Evolutionary conservation across 192 early-diverging fungal species (phyloP).

Genomic region (Helicostylum pulchrum): DNA sequence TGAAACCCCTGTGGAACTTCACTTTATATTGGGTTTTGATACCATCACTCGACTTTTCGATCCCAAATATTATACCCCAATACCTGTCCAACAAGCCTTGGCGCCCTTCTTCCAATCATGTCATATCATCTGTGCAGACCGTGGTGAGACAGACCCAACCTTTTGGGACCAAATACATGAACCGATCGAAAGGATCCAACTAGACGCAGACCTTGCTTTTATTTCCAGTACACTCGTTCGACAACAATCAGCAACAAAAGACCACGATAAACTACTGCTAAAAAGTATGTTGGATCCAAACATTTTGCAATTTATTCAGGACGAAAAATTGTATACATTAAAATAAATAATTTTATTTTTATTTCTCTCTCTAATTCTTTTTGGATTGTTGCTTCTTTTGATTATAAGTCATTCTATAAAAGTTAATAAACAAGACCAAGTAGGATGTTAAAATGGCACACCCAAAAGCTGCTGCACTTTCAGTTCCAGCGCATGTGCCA

Average conservation of each 20-base stretch:
- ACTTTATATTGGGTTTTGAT: slow-evolving; percentile 81
- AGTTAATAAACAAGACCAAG: slow-evolving; percentile 85
- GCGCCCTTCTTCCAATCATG: slow-evolving; percentile 54
- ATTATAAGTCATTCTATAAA: slow-evolving; percentile 81
- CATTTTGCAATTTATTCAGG: slow-evolving; percentile 10
- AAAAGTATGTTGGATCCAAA: not conserved
- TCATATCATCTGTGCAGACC: slow-evolving; percentile 46
- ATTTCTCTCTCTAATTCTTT: not conserved
- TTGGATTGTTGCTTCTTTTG: slow-evolving; percentile 44
- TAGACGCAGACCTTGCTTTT: not conserved
- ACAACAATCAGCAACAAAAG: not conserved
- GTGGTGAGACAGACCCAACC: slow-evolving; percentile 33
- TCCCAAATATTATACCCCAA: slow-evolving; percentile 65
- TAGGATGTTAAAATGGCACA: slow-evolving; percentile 77
- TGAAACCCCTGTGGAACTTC: slow-evolving; percentile 31
- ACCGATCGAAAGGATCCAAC: slow-evolving; percentile 8
- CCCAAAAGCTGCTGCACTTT: slow-evolving; percentile 77
- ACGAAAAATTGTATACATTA: slow-evolving; percentile 7
- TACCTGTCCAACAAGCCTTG: slow-evolving; percentile 38
- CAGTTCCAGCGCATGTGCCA: slow-evolving; percentile 73
- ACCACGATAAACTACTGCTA: not conserved
- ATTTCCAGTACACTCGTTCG: slow-evolving; percentile 25
- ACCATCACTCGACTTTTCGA: slow-evolving; percentile 75
- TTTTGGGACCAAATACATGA: slow-evolving; percentile 1
- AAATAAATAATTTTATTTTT: not conserved